Percentiles rank a stretch among this genome's conserved stretches.
phyloP scores from a whole-genome alignment of 805 yeast species.

The Candida vartiovaarae region DNA sequence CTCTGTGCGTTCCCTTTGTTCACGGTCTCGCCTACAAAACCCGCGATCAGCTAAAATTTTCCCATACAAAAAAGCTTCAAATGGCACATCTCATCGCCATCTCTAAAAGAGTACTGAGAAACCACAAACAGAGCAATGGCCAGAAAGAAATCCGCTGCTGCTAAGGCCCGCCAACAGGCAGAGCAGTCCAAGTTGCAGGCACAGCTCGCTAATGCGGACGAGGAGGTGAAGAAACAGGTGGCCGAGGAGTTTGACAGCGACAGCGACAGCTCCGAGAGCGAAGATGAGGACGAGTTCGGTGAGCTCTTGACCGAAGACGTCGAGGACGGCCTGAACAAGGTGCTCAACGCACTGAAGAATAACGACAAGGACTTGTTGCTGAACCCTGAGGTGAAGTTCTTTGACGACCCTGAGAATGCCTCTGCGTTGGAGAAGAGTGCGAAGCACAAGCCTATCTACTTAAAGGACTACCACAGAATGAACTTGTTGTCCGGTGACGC shows the following conservation, averaged over 20 bases:
- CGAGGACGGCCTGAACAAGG: slow-evolving; percentile 69
- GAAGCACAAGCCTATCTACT: slow-evolving; percentile 65
- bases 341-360: slow-evolving; percentile 58
- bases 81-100: neutral
- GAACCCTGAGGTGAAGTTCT: slow-evolving; percentile 67
- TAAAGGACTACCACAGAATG: slow-evolving; percentile 90
- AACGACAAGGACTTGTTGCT: slow-evolving; percentile 60
- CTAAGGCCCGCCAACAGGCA: slow-evolving; percentile 51
- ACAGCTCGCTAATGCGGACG: slow-evolving; percentile 18
- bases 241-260: slow-evolving; percentile 30
- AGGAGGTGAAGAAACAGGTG: slow-evolving; percentile 21
- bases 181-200: slow-evolving; percentile 16
- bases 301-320: slow-evolving; percentile 82
- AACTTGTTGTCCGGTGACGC: slow-evolving; percentile 64
- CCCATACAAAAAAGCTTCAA: neutral
- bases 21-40: neutral
- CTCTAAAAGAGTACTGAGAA: neutral
- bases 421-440: slow-evolving; percentile 24
- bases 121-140: slow-evolving; percentile 41
- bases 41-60: neutral
- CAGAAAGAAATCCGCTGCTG: slow-evolving; percentile 81
- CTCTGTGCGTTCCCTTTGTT: neutral
- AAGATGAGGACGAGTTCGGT: slow-evolving; percentile 88
- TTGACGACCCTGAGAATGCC: slow-evolving; percentile 48
- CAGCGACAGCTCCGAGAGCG: slow-evolving; percentile 26